Base-by-base conservation (phyloP, 2,329 filamentous ascomycete species). In the Paecilomyces formosus region DNA sequence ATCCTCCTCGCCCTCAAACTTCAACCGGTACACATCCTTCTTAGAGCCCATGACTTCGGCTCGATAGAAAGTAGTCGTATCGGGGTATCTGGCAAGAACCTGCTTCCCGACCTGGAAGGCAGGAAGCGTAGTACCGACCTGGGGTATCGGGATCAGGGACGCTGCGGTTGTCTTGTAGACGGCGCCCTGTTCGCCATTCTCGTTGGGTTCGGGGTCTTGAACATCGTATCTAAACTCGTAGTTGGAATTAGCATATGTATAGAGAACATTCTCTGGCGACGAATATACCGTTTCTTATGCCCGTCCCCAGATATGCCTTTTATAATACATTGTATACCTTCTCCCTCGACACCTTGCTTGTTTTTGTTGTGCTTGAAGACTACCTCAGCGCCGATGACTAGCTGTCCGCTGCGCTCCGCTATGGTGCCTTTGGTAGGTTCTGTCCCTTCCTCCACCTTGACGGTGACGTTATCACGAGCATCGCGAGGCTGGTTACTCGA, bases 1-100 rank as follows among this genome's bases (percentile, higher is more conserved):
- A 62, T 82, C 78, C 69, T 90, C 88, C 66, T 92, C 88, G 13
- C 89, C 89, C 69, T 93, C 90, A 66, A 93, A 93, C 62, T 89
- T 86, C 63, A 93, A 77, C 58, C 74, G 70, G 61, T 78, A 80
- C 56, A 72, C 71, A 53, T 78, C 76, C 62, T 79, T 81, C 66
- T 76, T 87, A 78, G 79, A 84, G 35, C 86, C 86, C 74, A 90
- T 88, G 8, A 93, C 89, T 65, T 92, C 88, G 1, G 90, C 90
- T 70, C 89, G 87, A 72, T 94, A 94, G 66, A 94, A 93, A 0
- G 89, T 92, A 1, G 90, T 92, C 0, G 90, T 93, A 65, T 91
- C 87, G 0, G 90, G 90, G 68, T 94, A 94, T 59, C 91, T 78
- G 0, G 90, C 90, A 58, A 93, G 78, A 8, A 93, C 89, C 53